Conservation (phyloP, 192 early-diverging fungal species). For the Coemansia umbellata region DNA sequence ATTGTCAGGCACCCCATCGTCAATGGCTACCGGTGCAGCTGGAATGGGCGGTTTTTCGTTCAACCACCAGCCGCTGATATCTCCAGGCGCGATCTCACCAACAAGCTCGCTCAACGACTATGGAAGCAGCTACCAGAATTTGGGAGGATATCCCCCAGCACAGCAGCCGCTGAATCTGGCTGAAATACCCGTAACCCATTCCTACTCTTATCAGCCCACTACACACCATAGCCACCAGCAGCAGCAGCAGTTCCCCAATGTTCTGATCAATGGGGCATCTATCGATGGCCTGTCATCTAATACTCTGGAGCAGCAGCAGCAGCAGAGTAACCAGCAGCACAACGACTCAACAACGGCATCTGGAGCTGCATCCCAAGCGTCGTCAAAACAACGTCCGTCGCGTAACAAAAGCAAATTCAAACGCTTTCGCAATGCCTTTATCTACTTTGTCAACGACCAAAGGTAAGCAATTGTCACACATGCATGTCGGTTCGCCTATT, state of each 20-base stretch:
- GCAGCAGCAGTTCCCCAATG: neutral
- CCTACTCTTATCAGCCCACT: slow-evolving; percentile 14
- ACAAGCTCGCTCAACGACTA: neutral
- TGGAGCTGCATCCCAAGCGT: too few relatives aligned
- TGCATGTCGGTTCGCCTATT: too few relatives aligned
- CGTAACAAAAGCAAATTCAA: slow-evolving; percentile 54
- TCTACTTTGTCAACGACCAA: slow-evolving; percentile 54
- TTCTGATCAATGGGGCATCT: neutral
- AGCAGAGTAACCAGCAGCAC: neutral
- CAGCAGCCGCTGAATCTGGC: slow-evolving; percentile 6
- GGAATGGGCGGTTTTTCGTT: neutral
- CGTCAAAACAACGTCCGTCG: slow-evolving; percentile 23
- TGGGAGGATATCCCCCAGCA: neutral
- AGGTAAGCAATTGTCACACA: slow-evolving; percentile 24
- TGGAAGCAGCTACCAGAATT: neutral
- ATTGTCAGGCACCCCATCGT: neutral
- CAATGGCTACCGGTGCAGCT: neutral
- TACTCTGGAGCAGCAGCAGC: too few relatives aligned
- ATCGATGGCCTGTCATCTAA: neutral
- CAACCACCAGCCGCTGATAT: slow-evolving; percentile 2
- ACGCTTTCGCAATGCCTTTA: slow-evolving; percentile 54
- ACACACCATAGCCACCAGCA: neutral
- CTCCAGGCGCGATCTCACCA: neutral
- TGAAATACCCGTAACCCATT: slow-evolving; percentile 17
- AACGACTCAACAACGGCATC: neutral